Conservation (phyloP, 306 rosid species). For the Crotalaria pallida region DNA sequence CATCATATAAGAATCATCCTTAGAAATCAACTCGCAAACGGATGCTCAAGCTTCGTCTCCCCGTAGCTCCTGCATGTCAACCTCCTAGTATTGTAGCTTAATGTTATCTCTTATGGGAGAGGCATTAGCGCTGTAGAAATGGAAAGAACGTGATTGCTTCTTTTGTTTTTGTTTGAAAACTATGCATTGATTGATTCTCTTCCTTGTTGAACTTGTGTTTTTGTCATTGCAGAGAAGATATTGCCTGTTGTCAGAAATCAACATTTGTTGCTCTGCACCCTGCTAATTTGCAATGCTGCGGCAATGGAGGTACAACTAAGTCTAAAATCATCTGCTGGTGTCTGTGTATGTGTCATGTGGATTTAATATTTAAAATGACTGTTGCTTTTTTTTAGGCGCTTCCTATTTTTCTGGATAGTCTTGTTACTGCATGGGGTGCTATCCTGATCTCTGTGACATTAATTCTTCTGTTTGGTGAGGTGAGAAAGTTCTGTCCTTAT, state of each 20-base stretch:
- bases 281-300: conserved; percentile 43
- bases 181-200: neutral
- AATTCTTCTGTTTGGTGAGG: conserved; percentile 47
- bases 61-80: neutral
- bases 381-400: conserved; percentile 31
- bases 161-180: neutral
- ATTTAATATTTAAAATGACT: neutral
- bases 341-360: neutral
- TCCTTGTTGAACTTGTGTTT: neutral
- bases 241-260: conserved; percentile 46
- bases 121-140: neutral
- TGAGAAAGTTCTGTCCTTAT: conserved; percentile 8
- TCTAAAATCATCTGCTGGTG: neutral
- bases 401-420: conserved; percentile 43
- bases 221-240: conserved; percentile 30
- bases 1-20: too few relatives aligned
- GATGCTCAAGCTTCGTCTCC: neutral
- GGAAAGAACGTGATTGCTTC: neutral
- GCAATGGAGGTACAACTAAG: conserved; percentile 42
- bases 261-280: conserved; percentile 45
- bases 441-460: conserved; percentile 43
- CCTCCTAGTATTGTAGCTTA: neutral
- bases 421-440: conserved; percentile 53
- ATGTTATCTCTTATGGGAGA: neutral
- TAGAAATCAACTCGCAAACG: too few relatives aligned